phyloP scores from a whole-genome alignment of 2,329 filamentous ascomycete genomes.

The Bisporella sp. region DNA sequence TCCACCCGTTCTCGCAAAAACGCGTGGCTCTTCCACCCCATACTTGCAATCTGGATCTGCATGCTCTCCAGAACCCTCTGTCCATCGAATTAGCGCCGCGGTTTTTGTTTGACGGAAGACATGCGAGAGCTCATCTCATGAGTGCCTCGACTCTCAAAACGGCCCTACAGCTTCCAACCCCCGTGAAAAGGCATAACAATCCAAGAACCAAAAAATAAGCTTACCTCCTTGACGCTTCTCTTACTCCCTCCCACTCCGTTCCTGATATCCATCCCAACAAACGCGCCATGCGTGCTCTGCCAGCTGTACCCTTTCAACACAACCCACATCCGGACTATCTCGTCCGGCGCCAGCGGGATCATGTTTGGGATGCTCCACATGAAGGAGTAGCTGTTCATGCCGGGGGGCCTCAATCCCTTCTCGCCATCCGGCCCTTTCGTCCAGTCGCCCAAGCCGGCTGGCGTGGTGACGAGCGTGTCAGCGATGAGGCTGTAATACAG shows the following conservation, averaged over 20 bases:
- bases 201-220: no score
- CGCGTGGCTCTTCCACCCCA: constrained; percentile 21
- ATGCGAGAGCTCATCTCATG: no score
- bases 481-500: constrained; percentile 32
- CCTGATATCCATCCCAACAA: constrained; percentile 55
- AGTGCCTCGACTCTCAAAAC: no score
- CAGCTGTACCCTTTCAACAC: constrained; percentile 56
- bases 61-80: constrained; percentile 65
- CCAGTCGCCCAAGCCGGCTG: constrained; percentile 46
- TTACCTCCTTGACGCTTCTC: constrained; percentile 40
- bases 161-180: no score
- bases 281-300: constrained; percentile 59
- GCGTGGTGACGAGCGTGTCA: constrained; percentile 69
- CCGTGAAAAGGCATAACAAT: no score
- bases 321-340: constrained; percentile 64
- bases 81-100: no score
- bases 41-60: constrained; percentile 56
- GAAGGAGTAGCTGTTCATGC: constrained; percentile 55
- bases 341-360: constrained; percentile 62
- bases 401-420: constrained; percentile 32
- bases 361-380: constrained; percentile 72
- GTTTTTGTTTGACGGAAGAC: no score
- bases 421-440: constrained; percentile 34
- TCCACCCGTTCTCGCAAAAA: constrained; percentile 16
- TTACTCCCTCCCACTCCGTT: constrained; percentile 29